These are phyloP conservation scores for Chalciporus sphaerocephalus DNA, from an alignment of 768 basidiomycete genomes.

Conservation along the genomic window DNA sequence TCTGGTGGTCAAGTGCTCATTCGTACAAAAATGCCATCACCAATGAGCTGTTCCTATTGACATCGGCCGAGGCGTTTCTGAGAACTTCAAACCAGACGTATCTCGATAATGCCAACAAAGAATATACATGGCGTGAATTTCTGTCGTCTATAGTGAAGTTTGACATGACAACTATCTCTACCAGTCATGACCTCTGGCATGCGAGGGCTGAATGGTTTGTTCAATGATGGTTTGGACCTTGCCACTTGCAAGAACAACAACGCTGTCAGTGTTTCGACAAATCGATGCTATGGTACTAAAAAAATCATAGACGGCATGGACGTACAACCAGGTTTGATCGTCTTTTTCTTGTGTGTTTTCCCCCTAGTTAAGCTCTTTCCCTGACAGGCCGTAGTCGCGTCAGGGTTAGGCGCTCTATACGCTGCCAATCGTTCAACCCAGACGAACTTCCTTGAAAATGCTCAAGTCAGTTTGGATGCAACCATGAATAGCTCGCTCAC, in stretches of 20 bases:
- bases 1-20: conserved; percentile 55
- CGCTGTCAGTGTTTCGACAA: conserved; percentile 5
- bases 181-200: conserved; percentile 29
- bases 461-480: conserved; percentile 51
- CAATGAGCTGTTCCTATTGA: conserved; percentile 52
- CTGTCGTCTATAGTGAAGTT: background rate
- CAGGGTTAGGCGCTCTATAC: conserved; percentile 46
- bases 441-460: conserved; percentile 39
- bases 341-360: background rate
- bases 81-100: conserved; percentile 35
- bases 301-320: conserved; percentile 47
- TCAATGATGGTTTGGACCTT: conserved; percentile 27
- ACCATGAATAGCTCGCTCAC: conserved; percentile 40
- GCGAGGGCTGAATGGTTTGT: conserved; percentile 26
- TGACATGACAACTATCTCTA: background rate
- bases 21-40: conserved; percentile 60
- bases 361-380: background rate
- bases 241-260: conserved; percentile 29
- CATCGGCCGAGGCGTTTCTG: conserved; percentile 46
- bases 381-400: conserved; percentile 49
- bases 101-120: conserved; percentile 45
- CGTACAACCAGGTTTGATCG: conserved; percentile 49
- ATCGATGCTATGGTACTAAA: background rate
- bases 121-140: conserved; percentile 30
- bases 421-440: conserved; percentile 34